Conservation (phyloP, 192 early-diverging fungal species). For the Coemansia sp. region DNA sequence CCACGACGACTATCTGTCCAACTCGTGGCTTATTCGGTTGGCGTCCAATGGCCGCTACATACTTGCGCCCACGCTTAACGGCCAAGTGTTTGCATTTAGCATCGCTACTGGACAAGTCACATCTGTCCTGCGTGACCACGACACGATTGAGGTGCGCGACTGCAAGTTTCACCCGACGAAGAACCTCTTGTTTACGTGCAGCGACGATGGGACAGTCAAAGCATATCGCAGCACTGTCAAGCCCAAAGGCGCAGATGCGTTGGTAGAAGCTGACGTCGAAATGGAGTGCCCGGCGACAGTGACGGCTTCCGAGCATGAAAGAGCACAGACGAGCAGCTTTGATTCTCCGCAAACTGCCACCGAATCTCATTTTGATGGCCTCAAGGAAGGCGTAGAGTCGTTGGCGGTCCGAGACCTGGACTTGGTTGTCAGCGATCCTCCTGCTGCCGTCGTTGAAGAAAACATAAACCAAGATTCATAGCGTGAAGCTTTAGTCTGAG, state of each 20-base stretch:
- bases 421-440: not conserved
- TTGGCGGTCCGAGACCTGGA: slow-evolving; percentile 33
- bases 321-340: not conserved
- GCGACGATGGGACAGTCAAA: slow-evolving; percentile 75
- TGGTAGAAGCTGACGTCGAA: slow-evolving; percentile 5
- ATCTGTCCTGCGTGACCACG: slow-evolving; percentile 82
- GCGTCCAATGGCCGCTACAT: slow-evolving; percentile 85
- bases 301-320: not conserved
- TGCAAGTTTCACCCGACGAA: slow-evolving; percentile 83
- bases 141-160: slow-evolving; percentile 92
- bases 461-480: not conserved
- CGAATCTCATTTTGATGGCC: slow-evolving; percentile 33
- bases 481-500: not conserved
- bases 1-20: slow-evolving; percentile 82
- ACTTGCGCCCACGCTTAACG: slow-evolving; percentile 87
- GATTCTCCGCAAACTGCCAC: slow-evolving; percentile 29
- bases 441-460: not conserved
- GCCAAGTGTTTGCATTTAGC: slow-evolving; percentile 84
- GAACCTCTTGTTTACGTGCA: slow-evolving; percentile 79
- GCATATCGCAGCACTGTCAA: slow-evolving; percentile 47
- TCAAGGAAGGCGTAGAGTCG: slow-evolving; percentile 44
- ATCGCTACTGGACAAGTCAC: slow-evolving; percentile 74
- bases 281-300: slow-evolving; percentile 3
- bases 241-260: not conserved
- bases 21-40: slow-evolving; percentile 95